Evolutionary conservation across 768 basidiomycete genomes (phyloP), one percentile per base, ranked within the genome.

Genomic region (Leccinum fibrillosum): DNA sequence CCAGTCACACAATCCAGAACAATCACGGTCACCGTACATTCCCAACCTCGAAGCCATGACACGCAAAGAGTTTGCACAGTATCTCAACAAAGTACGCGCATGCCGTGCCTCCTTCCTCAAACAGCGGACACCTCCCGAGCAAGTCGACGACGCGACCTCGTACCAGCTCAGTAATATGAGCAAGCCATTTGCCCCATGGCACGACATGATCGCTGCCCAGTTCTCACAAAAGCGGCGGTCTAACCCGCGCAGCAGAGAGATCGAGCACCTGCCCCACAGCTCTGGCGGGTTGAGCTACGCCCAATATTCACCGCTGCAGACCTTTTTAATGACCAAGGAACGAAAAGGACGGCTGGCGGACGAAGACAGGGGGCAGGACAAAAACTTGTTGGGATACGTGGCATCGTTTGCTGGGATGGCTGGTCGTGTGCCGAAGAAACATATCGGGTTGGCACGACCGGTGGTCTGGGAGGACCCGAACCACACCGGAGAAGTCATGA

Each of bases 191-290:
- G 58, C 61, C 34, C 25, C 69, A 4, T 72, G 68, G 72, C 64
- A 72, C 39, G 72, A 74, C 26, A 21, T 57, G 7, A 23, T 65
- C 28, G 71, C 67, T 9, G 32, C 57, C 4, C 49, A 57, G 52
- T 19, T 68, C 53, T 56, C 68, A 44, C 54, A 70, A 65, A 58
- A 26, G n/a, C 58, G 70, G 15, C 63, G 72, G 3, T 60, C 62
- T 30, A 56, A 70, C 48, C 58, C 70, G 7, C 60, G 63, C 21
- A 69, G 57, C 37, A 73, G 61, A 53, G 62, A 64, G 42, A 85
- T 92, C 60, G 83, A 85, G 59, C 85, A 81, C 45, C 77, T 82
- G 55, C 89, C 89, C 0, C 91, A 92, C 62, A 78, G 74, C 26
- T 77, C 72, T 37, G 89, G 78, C 39, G 91, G 82, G 3, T 77